Evolutionary conservation across 1,284 basidiomycete genomes (phyloP), one percentile per base, ranked within the genome.

Genomic region (Meira miltonrushii): DNA sequence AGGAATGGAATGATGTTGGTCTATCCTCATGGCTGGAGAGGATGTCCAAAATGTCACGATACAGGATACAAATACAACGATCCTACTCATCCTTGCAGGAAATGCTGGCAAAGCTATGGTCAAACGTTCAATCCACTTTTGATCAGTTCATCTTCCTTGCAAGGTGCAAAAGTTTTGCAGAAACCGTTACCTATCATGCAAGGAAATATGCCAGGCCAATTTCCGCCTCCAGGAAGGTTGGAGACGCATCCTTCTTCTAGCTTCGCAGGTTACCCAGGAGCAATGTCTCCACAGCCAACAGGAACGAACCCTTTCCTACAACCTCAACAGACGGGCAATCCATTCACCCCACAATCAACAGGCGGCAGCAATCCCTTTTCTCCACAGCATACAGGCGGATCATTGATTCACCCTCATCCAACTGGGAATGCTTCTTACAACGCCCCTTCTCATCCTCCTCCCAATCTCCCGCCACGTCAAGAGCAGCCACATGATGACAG

Each of bases 61-160:
- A 56, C 55, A 49, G 55, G 55, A 6, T 56, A n/a, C 43, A 56
- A 56, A 28, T 19, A 4, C 15, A 43, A 43, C 2, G 55, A 56
- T 50, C 40, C 55, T 4, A 23, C 55, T 44, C 41, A 46, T 25
- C 55, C 55, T 28, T 56, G 55, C 33, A 12, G 17, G 13, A 47
- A 28, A 13, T 56, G 55, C 43, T 56, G 55, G 55, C 9, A 28
- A 37, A 21, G 13, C 3, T 56, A 50, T 37, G 38, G 13, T 11
- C 11, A 21, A 19, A 12, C 10, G n/a, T 56, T 50, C 15, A 53
- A 53, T 41, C 50, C 50, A 15, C 37, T 53, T 13, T 15, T 53
- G 7, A 41, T 41, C 28, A 33, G 41, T 33, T 46, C 40, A 28
- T 21, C 40, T 4, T n/a, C 21, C 6, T 19, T 37, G 11, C 44